phyloP scores from a whole-genome alignment of 2,329 filamentous ascomycete species.

The Talaromyces sp. region DNA sequence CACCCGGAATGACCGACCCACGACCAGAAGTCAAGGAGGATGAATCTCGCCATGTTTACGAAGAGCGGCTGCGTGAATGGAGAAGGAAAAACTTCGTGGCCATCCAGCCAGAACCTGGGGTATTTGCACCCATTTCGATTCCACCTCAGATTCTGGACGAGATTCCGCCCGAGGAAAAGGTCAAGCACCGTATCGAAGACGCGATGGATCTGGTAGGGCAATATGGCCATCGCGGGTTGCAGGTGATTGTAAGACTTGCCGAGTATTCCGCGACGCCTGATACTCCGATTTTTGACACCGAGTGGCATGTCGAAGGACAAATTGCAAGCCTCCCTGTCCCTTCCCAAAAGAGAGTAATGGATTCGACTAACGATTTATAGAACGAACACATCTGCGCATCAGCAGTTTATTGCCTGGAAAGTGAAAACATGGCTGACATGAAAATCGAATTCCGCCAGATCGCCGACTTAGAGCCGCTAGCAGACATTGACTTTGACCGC shows the following conservation, averaged over 20 bases:
- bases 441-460: conserved; percentile 48
- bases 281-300: conserved; percentile 48
- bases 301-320: conserved; percentile 46
- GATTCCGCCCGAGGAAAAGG: conserved; percentile 19
- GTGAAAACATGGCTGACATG: conserved; percentile 54
- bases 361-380: conserved; percentile 13
- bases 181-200: conserved; percentile 21
- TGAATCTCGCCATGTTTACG: conserved; percentile 20
- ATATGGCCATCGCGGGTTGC: conserved; percentile 45
- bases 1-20: conserved; percentile 11
- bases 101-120: conserved; percentile 23
- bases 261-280: conserved; percentile 56
- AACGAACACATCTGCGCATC: conserved; percentile 63
- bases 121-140: conserved; percentile 27
- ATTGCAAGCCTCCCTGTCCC: conserved; percentile 20
- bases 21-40: conserved; percentile 9
- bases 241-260: conserved; percentile 60
- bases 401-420: conserved; percentile 58
- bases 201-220: conserved; percentile 26
- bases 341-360: neutral
- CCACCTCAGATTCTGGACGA: conserved; percentile 22
- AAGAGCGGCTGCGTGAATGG: conserved; percentile 21
- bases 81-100: conserved; percentile 16
- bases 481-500: conserved; percentile 24
- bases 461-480: conserved; percentile 24